These are phyloP conservation scores for Dunaliella primolecta DNA, from an alignment of 139 green algal genomes.

Conservation along the genomic window DNA sequence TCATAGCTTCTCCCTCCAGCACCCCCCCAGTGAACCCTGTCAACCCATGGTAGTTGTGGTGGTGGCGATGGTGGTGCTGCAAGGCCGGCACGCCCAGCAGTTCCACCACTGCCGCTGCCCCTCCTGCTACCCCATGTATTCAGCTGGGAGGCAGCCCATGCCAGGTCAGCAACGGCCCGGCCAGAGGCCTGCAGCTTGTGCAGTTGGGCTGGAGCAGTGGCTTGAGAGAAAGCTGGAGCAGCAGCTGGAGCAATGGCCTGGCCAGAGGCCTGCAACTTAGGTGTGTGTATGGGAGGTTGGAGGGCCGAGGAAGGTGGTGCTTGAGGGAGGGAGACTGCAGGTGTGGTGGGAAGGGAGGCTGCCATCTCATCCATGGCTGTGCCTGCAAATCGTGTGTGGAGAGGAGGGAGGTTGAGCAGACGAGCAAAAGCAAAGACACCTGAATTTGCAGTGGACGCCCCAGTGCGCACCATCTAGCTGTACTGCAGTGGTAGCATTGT, in stretches of 20 bases:
- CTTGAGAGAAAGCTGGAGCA: not conserved
- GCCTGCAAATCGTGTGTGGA: not conserved
- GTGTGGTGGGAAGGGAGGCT: not conserved
- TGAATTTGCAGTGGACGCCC: no score
- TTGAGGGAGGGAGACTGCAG: not conserved
- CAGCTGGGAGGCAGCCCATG: not conserved
- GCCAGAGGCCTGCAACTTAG: not conserved
- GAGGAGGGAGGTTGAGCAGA: no score
- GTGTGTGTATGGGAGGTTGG: not conserved
- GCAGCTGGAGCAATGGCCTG: not conserved
- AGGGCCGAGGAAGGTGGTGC: not conserved
- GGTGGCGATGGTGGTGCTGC: constrained; percentile 9
- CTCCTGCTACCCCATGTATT: not conserved
- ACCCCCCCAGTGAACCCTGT: not conserved
- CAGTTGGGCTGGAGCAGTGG: not conserved
- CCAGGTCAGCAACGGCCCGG: not conserved
- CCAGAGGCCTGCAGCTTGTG: not conserved
- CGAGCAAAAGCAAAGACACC: no score
- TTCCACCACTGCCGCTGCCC: not conserved
- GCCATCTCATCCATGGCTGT: not conserved
- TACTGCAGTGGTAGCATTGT: no score
- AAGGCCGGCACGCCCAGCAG: not conserved
- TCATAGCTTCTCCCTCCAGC: not conserved
- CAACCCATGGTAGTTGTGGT: not conserved
- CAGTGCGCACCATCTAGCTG: no score